Evolutionary conservation across 2,329 filamentous ascomycete genomes (phyloP).

Genomic region (Hymenotorrendiella dingleyae): DNA sequence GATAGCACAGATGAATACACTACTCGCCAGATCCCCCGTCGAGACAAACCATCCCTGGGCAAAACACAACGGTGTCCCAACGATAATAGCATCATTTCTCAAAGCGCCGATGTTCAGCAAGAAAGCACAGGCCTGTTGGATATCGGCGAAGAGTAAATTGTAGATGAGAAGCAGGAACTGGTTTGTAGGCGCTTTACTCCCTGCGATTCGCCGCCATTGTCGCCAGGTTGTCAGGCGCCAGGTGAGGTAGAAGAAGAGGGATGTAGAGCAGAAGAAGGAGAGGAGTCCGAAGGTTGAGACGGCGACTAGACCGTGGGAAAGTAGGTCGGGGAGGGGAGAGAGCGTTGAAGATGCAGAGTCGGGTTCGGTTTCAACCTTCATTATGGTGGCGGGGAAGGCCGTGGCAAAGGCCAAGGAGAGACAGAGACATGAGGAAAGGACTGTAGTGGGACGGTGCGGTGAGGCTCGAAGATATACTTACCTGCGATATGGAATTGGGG

Average conservation of each 20-base stretch:
- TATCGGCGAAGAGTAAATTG: conserved; percentile 63
- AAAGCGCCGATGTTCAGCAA: conserved; percentile 57
- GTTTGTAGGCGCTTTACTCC: conserved; percentile 39
- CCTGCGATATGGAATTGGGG: background rate
- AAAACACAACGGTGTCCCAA: conserved; percentile 49
- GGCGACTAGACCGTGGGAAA: conserved; percentile 37
- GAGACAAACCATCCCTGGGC: conserved; percentile 65
- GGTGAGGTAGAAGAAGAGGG: conserved; percentile 37
- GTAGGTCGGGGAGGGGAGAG: conserved; percentile 23
- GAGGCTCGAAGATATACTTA: background rate
- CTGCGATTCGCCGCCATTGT: conserved; percentile 14
- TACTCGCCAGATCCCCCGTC: conserved; percentile 59
- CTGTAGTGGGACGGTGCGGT: background rate
- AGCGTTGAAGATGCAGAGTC: no score
- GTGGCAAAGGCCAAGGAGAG: background rate
- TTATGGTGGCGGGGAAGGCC: conserved; percentile 9
- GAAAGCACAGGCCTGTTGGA: conserved; percentile 60
- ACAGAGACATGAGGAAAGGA: background rate
- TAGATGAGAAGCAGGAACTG: conserved; percentile 66
- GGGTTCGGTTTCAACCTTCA: conserved; percentile 17
- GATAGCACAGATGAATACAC: conserved; percentile 61
- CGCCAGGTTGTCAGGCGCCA: conserved; percentile 31
- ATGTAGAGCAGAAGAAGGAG: conserved; percentile 39
- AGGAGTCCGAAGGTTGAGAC: conserved; percentile 40
- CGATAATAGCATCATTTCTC: conserved; percentile 44